Conservation (phyloP, 2,329 filamentous ascomycete species). For the Cladosporium sp. region DNA sequence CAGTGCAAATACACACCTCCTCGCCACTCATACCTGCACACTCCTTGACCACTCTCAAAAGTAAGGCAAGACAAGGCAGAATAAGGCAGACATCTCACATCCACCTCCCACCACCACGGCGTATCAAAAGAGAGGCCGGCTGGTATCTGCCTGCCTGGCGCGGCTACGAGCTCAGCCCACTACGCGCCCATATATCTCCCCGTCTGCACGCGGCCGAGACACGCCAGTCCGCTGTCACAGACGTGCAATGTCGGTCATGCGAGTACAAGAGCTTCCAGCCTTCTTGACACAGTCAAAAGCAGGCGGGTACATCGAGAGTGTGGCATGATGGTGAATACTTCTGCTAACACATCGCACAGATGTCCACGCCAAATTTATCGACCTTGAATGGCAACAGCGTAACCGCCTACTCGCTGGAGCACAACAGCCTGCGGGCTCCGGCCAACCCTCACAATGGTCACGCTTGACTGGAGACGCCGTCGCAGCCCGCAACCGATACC, state of each 20-base stretch:
- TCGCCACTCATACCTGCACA: neutral
- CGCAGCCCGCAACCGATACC: conserved; percentile 74
- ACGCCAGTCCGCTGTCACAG: conserved; percentile 20
- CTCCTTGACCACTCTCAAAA: neutral
- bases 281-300: conserved; percentile 54
- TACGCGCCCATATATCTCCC: neutral
- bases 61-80: neutral
- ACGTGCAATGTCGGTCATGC: conserved; percentile 20
- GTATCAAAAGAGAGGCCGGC: conserved; percentile 2
- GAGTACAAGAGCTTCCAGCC: conserved; percentile 43
- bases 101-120: conserved; percentile 8
- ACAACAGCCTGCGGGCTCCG: conserved; percentile 32
- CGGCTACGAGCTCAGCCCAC: conserved; percentile 6
- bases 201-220: conserved; percentile 20
- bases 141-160: conserved; percentile 12
- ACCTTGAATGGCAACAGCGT: conserved; percentile 62
- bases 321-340: neutral
- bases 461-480: conserved; percentile 59
- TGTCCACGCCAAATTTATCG: conserved; percentile 60
- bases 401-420: conserved; percentile 52
- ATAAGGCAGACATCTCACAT: neutral
- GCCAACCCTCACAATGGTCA: conserved; percentile 58
- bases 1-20: neutral
- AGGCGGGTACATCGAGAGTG: conserved; percentile 42
- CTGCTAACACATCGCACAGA: conserved; percentile 43